Percentiles rank a stretch among this genome's conserved stretches.
Conservation (phyloP, 495 filamentous ascomycete genomes). For the Aspergillus coremiiformis region DNA sequence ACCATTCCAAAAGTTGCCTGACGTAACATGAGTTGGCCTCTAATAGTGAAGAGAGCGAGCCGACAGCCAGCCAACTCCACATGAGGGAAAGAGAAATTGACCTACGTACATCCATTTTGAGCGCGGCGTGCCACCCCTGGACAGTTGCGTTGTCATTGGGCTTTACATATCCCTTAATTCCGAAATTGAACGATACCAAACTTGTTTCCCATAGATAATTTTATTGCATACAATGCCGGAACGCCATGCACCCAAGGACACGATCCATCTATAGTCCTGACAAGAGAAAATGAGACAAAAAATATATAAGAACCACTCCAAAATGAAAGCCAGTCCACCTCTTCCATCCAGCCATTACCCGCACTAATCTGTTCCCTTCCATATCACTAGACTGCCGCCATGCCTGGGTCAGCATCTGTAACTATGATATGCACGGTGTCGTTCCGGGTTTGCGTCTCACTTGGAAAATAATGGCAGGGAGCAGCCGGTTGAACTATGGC, state of each 20-base stretch:
- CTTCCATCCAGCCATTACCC: not conserved
- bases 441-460: slow-evolving; percentile 18
- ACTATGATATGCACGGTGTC: slow-evolving; percentile 36
- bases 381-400: not conserved
- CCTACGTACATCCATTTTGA: too few relatives aligned
- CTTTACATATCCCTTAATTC: too few relatives aligned
- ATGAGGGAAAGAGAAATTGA: too few relatives aligned
- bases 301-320: too few relatives aligned
- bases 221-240: not conserved
- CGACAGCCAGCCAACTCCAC: too few relatives aligned
- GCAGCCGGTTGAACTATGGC: slow-evolving; percentile 29
- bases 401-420: slow-evolving; percentile 18
- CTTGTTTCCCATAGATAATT: not conserved
- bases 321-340: too few relatives aligned
- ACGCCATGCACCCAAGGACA: slow-evolving; percentile 3
- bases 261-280: too few relatives aligned
- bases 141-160: too few relatives aligned
- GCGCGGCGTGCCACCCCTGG: too few relatives aligned
- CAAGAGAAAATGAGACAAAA: too few relatives aligned
- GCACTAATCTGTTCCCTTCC: not conserved
- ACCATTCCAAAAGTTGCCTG: slow-evolving; percentile 39
- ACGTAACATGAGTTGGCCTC: not conserved
- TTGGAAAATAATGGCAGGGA: slow-evolving; percentile 21
- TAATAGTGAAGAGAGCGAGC: too few relatives aligned
- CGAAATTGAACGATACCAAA: too few relatives aligned